phyloP scores from a whole-genome alignment of 2,329 filamentous ascomycete genomes.

The Pyricularia pennisetigena region DNA sequence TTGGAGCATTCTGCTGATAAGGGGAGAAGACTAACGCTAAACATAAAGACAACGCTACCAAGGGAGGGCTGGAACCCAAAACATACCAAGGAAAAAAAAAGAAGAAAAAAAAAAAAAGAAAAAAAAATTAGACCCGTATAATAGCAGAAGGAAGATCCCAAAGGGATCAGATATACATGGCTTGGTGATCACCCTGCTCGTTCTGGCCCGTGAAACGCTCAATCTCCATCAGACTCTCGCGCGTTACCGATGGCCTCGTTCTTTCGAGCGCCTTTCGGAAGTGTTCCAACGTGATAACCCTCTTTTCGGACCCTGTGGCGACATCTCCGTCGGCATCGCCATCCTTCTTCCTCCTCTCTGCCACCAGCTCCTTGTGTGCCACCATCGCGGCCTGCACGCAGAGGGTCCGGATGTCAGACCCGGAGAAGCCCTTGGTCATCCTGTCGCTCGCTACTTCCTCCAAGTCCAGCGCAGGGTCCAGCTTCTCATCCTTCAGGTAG shows the following conservation, averaged over 20 bases:
- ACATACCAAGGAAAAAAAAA: no score
- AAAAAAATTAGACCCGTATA: no score
- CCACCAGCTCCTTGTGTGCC: constrained; percentile 1
- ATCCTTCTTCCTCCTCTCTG: neutral
- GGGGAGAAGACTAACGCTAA: neutral
- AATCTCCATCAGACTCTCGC: constrained; percentile 1
- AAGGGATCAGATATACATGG: constrained; percentile 1
- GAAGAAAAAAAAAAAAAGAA: no score
- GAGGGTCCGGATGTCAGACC: constrained; percentile 1
- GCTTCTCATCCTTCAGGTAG: constrained; percentile 82
- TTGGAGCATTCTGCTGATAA: neutral
- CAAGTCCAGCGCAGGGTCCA: constrained; percentile 70
- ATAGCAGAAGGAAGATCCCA: neutral
- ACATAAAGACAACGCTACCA: neutral
- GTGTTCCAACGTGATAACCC: neutral
- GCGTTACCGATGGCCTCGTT: constrained; percentile 1
- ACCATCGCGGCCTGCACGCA: constrained; percentile 3
- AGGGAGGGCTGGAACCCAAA: neutral
- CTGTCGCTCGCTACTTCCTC: constrained; percentile 33
- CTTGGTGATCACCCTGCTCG: neutral
- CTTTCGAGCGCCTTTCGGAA: neutral
- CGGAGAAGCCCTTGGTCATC: constrained; percentile 1
- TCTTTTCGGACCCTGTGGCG: neutral
- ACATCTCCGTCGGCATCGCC: neutral
- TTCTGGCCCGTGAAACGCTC: neutral